These are phyloP conservation scores for Penicillium sp. DNA, from an alignment of 2,329 filamentous ascomycete genomes.

Conservation along the genomic window DNA sequence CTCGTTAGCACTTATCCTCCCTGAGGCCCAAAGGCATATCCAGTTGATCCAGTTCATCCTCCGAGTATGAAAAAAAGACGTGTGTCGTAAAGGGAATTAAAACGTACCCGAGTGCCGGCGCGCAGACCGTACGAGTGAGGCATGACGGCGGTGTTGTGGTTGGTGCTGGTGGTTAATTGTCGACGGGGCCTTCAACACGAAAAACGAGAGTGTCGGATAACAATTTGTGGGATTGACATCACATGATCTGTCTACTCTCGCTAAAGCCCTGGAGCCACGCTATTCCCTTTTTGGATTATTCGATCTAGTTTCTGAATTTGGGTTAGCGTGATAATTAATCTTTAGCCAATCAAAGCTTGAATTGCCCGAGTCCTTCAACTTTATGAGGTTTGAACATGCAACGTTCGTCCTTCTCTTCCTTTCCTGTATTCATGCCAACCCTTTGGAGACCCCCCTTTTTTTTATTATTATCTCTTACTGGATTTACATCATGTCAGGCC, in stretches of 20 bases:
- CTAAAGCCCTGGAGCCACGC: background rate
- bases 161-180: slow-evolving; percentile 39
- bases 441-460: background rate
- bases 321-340: background rate
- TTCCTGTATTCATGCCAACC: background rate
- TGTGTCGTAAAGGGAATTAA: slow-evolving; percentile 7
- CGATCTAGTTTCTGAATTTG: background rate
- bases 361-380: background rate
- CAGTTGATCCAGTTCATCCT: background rate
- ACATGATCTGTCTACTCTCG: slow-evolving; percentile 23
- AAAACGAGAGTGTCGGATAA: slow-evolving; percentile 14
- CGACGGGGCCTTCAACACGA: slow-evolving; percentile 27
- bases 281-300: background rate
- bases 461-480: background rate
- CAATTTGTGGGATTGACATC: slow-evolving; percentile 6
- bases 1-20: slow-evolving; percentile 34
- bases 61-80: slow-evolving; percentile 2
- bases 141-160: slow-evolving; percentile 63
- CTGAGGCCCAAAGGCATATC: slow-evolving; percentile 11
- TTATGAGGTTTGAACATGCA: background rate
- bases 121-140: slow-evolving; percentile 85
- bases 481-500: too few species aligned
- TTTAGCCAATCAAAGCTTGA: slow-evolving; percentile 1
- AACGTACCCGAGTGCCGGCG: slow-evolving; percentile 76
- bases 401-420: background rate